phyloP scores from a whole-genome alignment of 176 grass and related monocot species.

The Alloteropsis semialata region DNA sequence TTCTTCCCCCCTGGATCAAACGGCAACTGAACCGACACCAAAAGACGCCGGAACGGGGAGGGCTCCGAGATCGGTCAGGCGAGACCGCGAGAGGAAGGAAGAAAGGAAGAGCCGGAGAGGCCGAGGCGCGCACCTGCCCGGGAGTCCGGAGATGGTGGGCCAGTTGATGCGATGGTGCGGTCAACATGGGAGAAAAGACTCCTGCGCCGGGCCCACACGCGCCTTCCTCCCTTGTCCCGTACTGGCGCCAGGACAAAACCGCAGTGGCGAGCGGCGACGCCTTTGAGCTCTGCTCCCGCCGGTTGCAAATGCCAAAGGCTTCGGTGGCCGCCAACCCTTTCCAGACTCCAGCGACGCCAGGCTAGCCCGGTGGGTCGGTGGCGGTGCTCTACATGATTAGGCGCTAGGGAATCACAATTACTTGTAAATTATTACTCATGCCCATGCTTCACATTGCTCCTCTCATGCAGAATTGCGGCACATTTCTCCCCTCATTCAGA shows the following conservation, averaged over 20 bases:
- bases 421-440: not conserved
- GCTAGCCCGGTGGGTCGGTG: not conserved
- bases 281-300: not conserved
- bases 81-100: not conserved
- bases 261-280: not conserved
- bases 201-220: not conserved
- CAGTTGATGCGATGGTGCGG: constrained; percentile 26
- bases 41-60: not conserved
- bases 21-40: not conserved
- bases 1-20: not conserved
- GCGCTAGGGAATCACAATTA: not conserved
- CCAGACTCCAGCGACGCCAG: not conserved
- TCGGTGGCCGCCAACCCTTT: not conserved
- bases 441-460: not conserved
- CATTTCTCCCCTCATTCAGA: not conserved
- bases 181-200: constrained; percentile 24
- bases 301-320: not conserved
- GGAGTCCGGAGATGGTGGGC: not conserved
- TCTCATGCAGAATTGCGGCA: not conserved
- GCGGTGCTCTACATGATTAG: not conserved
- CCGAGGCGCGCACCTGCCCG: not conserved
- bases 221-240: not conserved
- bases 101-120: not conserved
- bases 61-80: constrained; percentile 5
- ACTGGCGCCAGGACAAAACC: not conserved